Conservation (phyloP, 768 basidiomycete genomes). For the Termitomyces sp. region DNA sequence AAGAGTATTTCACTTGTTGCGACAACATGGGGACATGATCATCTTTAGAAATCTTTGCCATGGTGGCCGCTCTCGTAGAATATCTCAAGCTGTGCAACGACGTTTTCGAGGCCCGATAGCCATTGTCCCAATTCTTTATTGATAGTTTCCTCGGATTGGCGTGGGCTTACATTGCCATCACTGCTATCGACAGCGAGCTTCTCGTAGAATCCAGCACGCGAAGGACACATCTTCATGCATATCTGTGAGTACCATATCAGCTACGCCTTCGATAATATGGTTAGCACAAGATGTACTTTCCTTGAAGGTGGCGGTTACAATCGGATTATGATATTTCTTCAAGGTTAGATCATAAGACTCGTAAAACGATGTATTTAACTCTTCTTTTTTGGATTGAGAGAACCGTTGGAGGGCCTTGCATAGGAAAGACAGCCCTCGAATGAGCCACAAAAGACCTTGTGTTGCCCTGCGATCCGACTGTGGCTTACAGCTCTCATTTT, state of each 20-base stretch:
- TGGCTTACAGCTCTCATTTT: background rate
- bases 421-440: background rate
- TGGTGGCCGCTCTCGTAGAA: background rate
- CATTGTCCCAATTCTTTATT: background rate
- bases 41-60: background rate
- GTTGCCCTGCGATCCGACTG: background rate
- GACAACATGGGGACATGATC: too few relatives aligned
- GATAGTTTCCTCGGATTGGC: background rate
- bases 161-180: background rate
- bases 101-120: background rate
- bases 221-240: background rate
- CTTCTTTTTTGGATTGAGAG: background rate
- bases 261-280: background rate
- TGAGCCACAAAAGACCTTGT: background rate
- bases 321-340: background rate
- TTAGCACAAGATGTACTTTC: background rate
- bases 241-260: background rate
- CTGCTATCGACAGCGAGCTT: background rate
- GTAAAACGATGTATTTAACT: background rate
- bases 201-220: background rate
- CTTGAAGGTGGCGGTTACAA: background rate
- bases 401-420: background rate
- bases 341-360: background rate
- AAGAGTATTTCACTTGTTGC: too few relatives aligned
- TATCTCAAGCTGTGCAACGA: background rate